Conservation (phyloP, 2,329 filamentous ascomycete genomes). For the Curvularia lunata region DNA sequence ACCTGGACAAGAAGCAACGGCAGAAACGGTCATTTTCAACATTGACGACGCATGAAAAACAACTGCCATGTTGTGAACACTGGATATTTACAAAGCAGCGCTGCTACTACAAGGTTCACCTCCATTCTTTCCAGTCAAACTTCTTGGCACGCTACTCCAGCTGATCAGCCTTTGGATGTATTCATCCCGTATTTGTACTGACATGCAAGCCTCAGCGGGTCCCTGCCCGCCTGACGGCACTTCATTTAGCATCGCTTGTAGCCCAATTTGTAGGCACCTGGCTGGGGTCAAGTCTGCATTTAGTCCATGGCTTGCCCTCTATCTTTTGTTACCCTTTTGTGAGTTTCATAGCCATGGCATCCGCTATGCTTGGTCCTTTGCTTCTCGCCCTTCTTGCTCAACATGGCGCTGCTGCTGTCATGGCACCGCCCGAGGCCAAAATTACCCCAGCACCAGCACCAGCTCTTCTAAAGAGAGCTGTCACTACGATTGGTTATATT, state of each 20-base stretch:
- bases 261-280: constrained; percentile 7
- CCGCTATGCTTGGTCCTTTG: constrained; percentile 5
- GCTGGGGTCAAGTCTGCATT: constrained; percentile 2
- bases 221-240: constrained; percentile 10
- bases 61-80: neutral
- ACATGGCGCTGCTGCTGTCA: constrained; percentile 11
- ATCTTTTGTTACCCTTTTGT: neutral
- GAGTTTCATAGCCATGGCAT: constrained; percentile 4
- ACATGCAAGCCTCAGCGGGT: constrained; percentile 16
- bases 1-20: neutral
- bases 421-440: constrained; percentile 13
- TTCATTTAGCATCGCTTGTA: constrained; percentile 2
- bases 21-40: neutral
- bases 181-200: constrained; percentile 5
- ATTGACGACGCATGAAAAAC: neutral
- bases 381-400: constrained; percentile 6
- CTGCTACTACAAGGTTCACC: neutral
- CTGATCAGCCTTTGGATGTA: constrained; percentile 12
- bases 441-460: constrained; percentile 17
- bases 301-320: neutral
- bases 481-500: constrained; percentile 21
- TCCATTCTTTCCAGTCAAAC: neutral
- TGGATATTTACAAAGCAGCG: neutral
- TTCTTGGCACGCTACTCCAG: constrained; percentile 2
- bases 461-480: constrained; percentile 6